Percentiles rank a stretch among this genome's conserved stretches.
These are phyloP conservation scores for Lipomyces mesembrius DNA, from an alignment of 805 yeast species.

Conservation along the genomic window DNA sequence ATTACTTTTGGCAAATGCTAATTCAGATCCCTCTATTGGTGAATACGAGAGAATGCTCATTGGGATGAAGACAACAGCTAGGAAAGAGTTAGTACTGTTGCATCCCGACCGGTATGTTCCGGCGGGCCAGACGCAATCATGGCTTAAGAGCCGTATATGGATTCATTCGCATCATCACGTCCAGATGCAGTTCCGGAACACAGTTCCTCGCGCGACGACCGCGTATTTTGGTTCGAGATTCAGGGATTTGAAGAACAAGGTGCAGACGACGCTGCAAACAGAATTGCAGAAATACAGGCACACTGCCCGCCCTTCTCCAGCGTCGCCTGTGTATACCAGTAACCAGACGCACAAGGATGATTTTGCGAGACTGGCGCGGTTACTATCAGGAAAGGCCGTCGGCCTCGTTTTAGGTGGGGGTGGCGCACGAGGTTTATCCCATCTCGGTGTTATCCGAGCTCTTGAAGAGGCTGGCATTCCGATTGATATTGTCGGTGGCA, in stretches of 20 bases:
- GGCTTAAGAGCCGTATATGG: slow-evolving; percentile 89
- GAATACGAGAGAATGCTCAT: slow-evolving; percentile 81
- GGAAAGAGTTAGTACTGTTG: slow-evolving; percentile 81
- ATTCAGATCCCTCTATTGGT: slow-evolving; percentile 71
- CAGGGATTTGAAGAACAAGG: slow-evolving; percentile 42
- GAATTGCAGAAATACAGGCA: slow-evolving; percentile 42
- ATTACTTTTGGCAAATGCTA: slow-evolving; percentile 84
- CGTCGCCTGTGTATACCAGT: slow-evolving; percentile 43
- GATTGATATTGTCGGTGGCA: slow-evolving; percentile 91
- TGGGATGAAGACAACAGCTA: slow-evolving; percentile 77
- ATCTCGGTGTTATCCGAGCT: slow-evolving; percentile 88
- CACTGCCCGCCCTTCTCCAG: slow-evolving; percentile 9
- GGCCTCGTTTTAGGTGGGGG: slow-evolving; percentile 97
- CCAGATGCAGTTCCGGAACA: slow-evolving; percentile 57
- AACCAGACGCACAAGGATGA: slow-evolving; percentile 75
- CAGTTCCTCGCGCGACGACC: slow-evolving; percentile 27
- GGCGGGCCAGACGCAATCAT: slow-evolving; percentile 81
- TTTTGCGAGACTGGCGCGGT: slow-evolving; percentile 84
- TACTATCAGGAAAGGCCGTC: slow-evolving; percentile 88
- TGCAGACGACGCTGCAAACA: slow-evolving; percentile 43
- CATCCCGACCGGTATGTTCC: slow-evolving; percentile 82
- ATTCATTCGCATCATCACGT: slow-evolving; percentile 92
- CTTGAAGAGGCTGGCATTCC: slow-evolving; percentile 92
- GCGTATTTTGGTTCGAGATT: slow-evolving; percentile 26
- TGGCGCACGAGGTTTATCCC: slow-evolving; percentile 94